A percentile compares a stretch with the other conserved stretches of the same genome.
These are phyloP conservation scores for Geranium rotundifolium DNA, from an alignment of 345 rosid species.

Conservation along the genomic window DNA sequence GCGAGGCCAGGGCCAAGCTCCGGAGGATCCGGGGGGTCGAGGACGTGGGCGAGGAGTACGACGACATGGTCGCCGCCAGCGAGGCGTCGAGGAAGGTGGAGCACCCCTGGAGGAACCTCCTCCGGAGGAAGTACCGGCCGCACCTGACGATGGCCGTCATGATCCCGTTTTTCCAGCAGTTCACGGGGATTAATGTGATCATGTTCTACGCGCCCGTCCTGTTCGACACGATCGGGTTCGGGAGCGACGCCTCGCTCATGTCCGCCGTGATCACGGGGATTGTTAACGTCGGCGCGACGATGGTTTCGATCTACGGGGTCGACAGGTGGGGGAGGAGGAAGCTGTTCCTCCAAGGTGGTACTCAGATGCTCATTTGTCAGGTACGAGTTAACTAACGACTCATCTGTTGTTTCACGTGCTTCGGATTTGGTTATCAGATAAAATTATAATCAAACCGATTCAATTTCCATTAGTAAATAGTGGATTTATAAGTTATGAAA, in stretches of 20 bases:
- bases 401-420: no score
- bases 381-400: no score
- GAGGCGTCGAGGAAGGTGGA: constrained; percentile 8
- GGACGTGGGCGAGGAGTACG: constrained; percentile 7
- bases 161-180: constrained; percentile 79
- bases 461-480: no score
- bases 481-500: no score
- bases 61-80: constrained; percentile 7
- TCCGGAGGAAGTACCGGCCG: constrained; percentile 75
- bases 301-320: constrained; percentile 68
- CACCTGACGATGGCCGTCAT: constrained; percentile 63
- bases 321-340: constrained; percentile 82
- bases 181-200: constrained; percentile 78
- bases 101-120: constrained; percentile 32
- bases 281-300: constrained; percentile 53
- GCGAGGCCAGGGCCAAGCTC: constrained; percentile 10
- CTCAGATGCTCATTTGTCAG: constrained; percentile 85
- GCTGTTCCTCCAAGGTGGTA: constrained; percentile 75
- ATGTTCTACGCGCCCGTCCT: constrained; percentile 91
- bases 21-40: constrained; percentile 6
- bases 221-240: constrained; percentile 70
- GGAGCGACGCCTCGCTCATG: constrained; percentile 54
- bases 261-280: constrained; percentile 70
- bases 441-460: no score
- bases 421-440: no score